Base-by-base conservation (phyloP, 1,139 yeast genomes). In the Blastobotrys illinoisensis region DNA sequence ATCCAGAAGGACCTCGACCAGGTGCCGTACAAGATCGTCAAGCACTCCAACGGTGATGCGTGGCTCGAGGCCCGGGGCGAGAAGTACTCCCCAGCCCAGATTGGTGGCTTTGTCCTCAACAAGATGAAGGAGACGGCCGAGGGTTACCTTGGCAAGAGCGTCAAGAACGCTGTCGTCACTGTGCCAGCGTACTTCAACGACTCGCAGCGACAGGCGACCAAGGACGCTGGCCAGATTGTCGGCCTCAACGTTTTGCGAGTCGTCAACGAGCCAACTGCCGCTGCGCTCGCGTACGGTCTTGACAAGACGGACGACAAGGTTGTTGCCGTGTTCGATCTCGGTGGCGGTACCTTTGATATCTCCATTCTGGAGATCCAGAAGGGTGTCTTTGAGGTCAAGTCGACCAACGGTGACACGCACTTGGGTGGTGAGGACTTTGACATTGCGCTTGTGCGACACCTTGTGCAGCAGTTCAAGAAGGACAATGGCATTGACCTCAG, bases 261-360 rank as follows among this genome's bases (percentile, higher is more conserved):
- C 65, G 97, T 91, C 64, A 93, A 91, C 80, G 99, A 91, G 79
- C 98, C 98, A 70, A 91, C 99, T 64, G 98, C 99, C 60, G 99
- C 98, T 65, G 98, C 98, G 57, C 79, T 91, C 67, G 99, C 99
- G 59, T 93, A 91, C 74, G 98, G 98, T 76, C 80, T 91, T 65
- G 98, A 91, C 74, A 86, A 85, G 79, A 80, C 81, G 64, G 86
- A 87, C 68, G 77, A 74, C 67, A 81, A 82, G 73, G 84, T 84
- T 61, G 89, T 87, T 61, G 91, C 93, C 56, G 95, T 86, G 62
- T 86, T 86, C 74, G 95, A 87, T 74, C 80, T 86, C 66, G 95
- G 95, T 77, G 95, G 95, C 69, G 95, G 95, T 78, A 86, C 95
- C 64, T 87, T 86, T 70, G 95, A 86, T 81, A 83, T 86, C 71